Base-by-base conservation (phyloP, 2,329 filamentous ascomycete species). In the Colletotrichum endophyticum region DNA sequence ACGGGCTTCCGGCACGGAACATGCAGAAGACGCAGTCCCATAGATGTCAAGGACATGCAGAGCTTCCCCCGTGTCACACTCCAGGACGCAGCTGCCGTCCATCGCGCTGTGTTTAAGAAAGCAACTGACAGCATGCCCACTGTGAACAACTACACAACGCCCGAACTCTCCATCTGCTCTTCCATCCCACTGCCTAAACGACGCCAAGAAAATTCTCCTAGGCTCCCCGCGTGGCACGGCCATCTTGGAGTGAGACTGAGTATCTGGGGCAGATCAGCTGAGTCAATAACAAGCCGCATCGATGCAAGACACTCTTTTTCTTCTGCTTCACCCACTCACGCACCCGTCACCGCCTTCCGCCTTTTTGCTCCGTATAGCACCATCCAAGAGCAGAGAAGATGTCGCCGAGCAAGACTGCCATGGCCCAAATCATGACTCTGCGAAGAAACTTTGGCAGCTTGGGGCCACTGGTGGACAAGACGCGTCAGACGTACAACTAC, bases 141-240 rank as follows among this genome's bases (percentile, higher is more conserved):
- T 27, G 69, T 22, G n/a, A 25, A 39, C 62, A 39, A 62, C 62
- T 62, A 56, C 61, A 30, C 49, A 39, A 22, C 19, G 34, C 44
- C 68, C 61, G 57, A 61, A 61, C 49, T n/a, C 25, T 61, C 34
- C 59, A 44, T 61, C 62, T 34, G 16, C 8, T 34, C 39, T 27
- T n/a, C 63, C 32, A 27, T 28, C 70, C 34, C 63, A 61, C 36
- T 44, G 25, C 11, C 27, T 27, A 63, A 15, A 56, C 15, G 27
- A 75, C 22, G 70, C 56, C 63, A 68, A 22, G 57, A 12, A 8
- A 13, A 30, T 63, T 22, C n/a, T 76, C 32, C 44, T 69, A 63
- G 36, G 85, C 2, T 78, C 27, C 82, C 87, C 8, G 81, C 82
- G 57, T 88, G 87, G 84, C 86, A 89, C 59, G 81, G 81, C 64